A percentile compares a stretch with the other conserved stretches of the same genome.
Evolutionary conservation across 164 flowering plant genomes (phyloP).

Genomic region (Chimonanthus praecox): DNA sequence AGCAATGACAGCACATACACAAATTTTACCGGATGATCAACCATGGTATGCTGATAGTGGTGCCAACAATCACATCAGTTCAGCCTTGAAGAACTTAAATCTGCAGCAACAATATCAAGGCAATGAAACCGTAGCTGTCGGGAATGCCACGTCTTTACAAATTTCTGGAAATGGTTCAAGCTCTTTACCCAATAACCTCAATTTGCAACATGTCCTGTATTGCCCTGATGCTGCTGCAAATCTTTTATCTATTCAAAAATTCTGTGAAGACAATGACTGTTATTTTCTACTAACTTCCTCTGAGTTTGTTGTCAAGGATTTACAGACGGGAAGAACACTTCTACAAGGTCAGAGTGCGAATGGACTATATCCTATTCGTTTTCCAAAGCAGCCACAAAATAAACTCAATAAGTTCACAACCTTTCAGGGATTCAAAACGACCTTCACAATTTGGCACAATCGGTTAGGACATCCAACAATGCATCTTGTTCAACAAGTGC

Average conservation of each 20-base stretch:
- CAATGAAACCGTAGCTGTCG: not conserved
- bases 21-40: not conserved
- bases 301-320: not conserved
- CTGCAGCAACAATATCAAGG: not conserved
- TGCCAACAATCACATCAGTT: not conserved
- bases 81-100: not conserved
- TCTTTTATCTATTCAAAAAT: not conserved
- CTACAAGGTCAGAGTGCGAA: not conserved
- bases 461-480: conserved; percentile 3
- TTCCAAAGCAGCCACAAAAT: not conserved
- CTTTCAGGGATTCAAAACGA: not conserved
- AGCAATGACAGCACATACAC: not conserved
- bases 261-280: not conserved
- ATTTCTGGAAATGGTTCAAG: not conserved
- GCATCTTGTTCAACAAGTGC: not conserved
- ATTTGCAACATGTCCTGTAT: not conserved
- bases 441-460: not conserved
- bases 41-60: conserved; percentile 1
- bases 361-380: not conserved
- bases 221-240: not conserved
- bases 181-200: not conserved
- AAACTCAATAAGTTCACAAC: not conserved
- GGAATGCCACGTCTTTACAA: not conserved
- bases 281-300: not conserved
- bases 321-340: not conserved